Evolutionary conservation across 306 rosid species (phyloP), one percentile per base, ranked within the genome.

Genomic region (Glycine latifolia): DNA sequence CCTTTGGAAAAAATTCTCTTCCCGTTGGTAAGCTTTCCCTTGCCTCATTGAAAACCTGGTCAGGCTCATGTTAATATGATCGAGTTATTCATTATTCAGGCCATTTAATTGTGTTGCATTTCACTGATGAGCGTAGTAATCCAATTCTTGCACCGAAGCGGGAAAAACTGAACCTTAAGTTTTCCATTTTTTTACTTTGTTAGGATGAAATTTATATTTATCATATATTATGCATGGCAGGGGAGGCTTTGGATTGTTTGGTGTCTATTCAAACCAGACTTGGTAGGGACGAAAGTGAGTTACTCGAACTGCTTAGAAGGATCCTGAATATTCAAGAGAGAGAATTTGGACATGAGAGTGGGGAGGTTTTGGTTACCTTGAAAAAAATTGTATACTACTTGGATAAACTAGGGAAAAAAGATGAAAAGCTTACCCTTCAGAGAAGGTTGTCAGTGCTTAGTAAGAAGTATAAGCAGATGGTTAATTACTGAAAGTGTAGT

Each of bases 211-310:
- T 72, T 53, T 62, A 73, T 37, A 54, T 50, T 33, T 13, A 59
- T 26, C 37, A 5, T 37, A 41, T 77, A 75, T 74, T 65, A 69
- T 75, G 83, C 59, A 78, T 79, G 82, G 84, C 95, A 92, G 98
- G 95, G 14, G 99, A 95, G 89, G 97, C 94, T 74, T 88, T 95
- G 69, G 95, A 93, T 69, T 91, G 97, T 86, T 78, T 93, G 89
- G 97, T 90, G 70, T 95, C 94, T 5, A 93, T 95, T 71, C 95
- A 91, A 88, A 86, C 76, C 6, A 79, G 97, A 87, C 74, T 89
- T 7, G 87, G 49, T 46, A 89, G 74, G 84, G 92, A 93, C 58
- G 92, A 91, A 0, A 81, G 47, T 10, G 87, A 77, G 79, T 82
- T 90, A 53, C 87, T 95, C 16, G 86, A 82, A 81, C 78, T 82